A percentile compares a stretch with the other conserved stretches of the same genome.
Conservation (phyloP, 2,329 filamentous ascomycete genomes). For the Ophiostoma montium region DNA sequence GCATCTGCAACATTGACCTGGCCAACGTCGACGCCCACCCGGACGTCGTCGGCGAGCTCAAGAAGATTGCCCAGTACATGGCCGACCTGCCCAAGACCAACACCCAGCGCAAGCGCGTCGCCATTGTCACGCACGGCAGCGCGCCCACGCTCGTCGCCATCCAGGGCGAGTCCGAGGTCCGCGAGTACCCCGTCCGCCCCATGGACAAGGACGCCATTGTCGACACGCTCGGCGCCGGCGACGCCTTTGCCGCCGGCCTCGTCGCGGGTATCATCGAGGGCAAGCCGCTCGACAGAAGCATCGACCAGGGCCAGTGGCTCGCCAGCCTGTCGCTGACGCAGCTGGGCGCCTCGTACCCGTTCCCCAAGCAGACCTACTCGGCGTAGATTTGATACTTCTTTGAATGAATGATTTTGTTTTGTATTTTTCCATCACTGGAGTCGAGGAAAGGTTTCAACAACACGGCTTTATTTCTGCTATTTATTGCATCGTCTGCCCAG, state of each 20-base stretch:
- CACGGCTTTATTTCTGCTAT: conserved; percentile 3
- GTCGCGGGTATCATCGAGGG: conserved; percentile 77
- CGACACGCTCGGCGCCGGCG: conserved; percentile 78
- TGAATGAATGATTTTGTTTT: background rate
- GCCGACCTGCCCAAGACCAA: conserved; percentile 90
- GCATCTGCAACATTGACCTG: conserved; percentile 35
- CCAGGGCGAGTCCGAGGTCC: conserved; percentile 54
- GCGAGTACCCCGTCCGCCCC: conserved; percentile 67
- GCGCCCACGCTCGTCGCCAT: conserved; percentile 76
- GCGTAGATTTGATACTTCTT: conserved; percentile 6
- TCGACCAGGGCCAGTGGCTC: conserved; percentile 95
- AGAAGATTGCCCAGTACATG: conserved; percentile 72
- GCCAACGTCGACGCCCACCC: conserved; percentile 44
- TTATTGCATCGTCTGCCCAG: too few relatives aligned
- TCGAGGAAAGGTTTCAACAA: conserved; percentile 20
- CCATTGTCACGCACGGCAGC: conserved; percentile 91
- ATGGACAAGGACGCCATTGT: conserved; percentile 96
- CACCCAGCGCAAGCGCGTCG: conserved; percentile 64
- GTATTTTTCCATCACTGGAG: background rate
- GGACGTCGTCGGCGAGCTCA: conserved; percentile 47
- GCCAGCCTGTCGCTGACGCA: conserved; percentile 89
- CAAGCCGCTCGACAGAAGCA: conserved; percentile 59
- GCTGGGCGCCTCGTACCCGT: conserved; percentile 85
- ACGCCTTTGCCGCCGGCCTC: conserved; percentile 80
- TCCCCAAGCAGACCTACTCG: conserved; percentile 65